Percentiles rank a stretch among this genome's conserved stretches.
Conservation (phyloP, 257 asterid species). For the Knoxia roxburghii region DNA sequence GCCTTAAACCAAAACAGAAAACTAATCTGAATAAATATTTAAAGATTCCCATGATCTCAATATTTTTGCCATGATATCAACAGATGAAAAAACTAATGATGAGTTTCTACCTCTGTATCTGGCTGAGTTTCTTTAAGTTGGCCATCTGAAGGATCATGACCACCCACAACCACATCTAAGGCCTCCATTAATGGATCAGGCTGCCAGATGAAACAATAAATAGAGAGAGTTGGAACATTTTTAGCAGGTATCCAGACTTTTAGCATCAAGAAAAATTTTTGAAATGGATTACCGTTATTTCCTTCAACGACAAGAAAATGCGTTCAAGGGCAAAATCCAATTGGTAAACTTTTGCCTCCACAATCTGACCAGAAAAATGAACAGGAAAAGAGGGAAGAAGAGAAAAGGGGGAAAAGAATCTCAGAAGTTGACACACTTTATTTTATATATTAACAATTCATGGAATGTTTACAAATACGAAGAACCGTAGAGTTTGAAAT, state of each 20-base stretch:
- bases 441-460: background rate
- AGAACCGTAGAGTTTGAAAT: background rate
- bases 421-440: background rate
- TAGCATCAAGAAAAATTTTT: conserved; percentile 8
- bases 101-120: conserved; percentile 51
- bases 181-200: conserved; percentile 86
- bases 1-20: too few relatives aligned
- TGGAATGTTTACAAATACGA: background rate
- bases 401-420: background rate
- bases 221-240: background rate
- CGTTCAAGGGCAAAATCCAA: conserved; percentile 85
- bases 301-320: conserved; percentile 83
- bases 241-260: conserved; percentile 7
- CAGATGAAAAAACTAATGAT: conserved; percentile 1
- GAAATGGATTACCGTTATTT: conserved; percentile 51
- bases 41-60: too few relatives aligned
- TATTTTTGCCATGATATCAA: background rate
- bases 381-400: background rate
- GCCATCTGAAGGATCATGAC: conserved; percentile 47
- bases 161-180: conserved; percentile 87
- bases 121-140: conserved; percentile 62
- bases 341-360: conserved; percentile 92
- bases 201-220: conserved; percentile 37
- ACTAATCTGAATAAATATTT: too few relatives aligned
- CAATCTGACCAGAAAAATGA: conserved; percentile 43